Evolutionary conservation across 2,329 filamentous ascomycete species (phyloP), one percentile per base, ranked within the genome.

Genomic region (Acarospora socialis): DNA sequence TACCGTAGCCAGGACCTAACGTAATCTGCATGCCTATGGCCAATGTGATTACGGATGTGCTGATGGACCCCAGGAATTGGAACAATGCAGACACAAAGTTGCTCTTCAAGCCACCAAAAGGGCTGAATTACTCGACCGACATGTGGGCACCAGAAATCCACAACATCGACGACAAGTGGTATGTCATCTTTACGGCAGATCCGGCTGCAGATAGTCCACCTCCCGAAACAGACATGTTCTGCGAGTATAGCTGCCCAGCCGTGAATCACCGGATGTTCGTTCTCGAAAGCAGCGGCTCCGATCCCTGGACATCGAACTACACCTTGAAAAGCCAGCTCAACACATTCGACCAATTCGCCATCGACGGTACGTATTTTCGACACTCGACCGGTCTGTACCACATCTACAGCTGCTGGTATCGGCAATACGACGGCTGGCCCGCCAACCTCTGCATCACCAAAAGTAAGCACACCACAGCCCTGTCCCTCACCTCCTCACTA

Each of bases 391-490:
- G 51, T 1, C 45, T 58, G 2, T 59, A 58, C 39, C 56, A 59
- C 36, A 46, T 59, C 41, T 59, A 59, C 38, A 52, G 47, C 13
- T 59, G 56, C 43, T 58, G 56, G 46, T 38, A 47, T 18, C 28
- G 31, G 7, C 20, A 27, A 4, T 64, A 63, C 42, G 55, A 56
- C 21, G 57, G 52, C 28, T 68, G 63, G 63, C 64, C 64, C 7
- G 57, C 62, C 3, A 67, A 66, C 36, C 54, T 67, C 4, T 68
- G 63, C 46, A 66, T 68, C 33, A 60, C 63, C n/a, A 59, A 61
- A 33, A 31, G 43, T 13, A 10, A n/a, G 23, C 27, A 8, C n/a
- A 19, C 14, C 14, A 15, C 21, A 23, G 6, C 19, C 20, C 13
- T 13, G 21, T n/a, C n/a, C 20, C 10, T 14, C 10, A 24, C 7